phyloP scores from a whole-genome alignment of 2,329 filamentous ascomycete species.

The Aspergillus hiratsukae region DNA sequence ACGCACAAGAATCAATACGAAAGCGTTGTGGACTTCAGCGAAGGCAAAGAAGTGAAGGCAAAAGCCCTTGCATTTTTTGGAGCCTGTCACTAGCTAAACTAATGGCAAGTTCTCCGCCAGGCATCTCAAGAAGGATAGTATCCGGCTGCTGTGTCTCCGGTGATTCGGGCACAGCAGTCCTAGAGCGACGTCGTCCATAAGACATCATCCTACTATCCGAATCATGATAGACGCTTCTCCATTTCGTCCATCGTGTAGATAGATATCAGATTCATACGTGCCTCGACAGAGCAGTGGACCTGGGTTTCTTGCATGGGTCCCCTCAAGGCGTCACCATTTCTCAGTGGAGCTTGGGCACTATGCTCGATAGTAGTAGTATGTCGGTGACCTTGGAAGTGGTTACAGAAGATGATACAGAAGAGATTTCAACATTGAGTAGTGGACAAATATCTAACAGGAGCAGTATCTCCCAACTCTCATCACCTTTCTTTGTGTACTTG shows the following conservation, averaged over 20 bases:
- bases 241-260: not conserved
- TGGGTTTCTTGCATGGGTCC: not conserved
- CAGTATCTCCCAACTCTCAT: not conserved
- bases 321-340: constrained; percentile 12
- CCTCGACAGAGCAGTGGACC: not conserved
- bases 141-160: not conserved
- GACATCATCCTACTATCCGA: not conserved
- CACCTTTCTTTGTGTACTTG: not conserved
- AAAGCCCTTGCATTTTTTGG: too few relatives aligned
- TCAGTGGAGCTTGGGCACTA: constrained; percentile 3
- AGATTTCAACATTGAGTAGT: not conserved
- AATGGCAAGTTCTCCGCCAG: not conserved
- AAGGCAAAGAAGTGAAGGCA: too few relatives aligned
- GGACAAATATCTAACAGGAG: not conserved
- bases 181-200: not conserved
- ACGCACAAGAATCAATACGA: not conserved
- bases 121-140: not conserved
- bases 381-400: not conserved
- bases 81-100: too few relatives aligned
- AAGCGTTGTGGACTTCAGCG: not conserved
- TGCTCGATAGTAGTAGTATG: not conserved
- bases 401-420: not conserved
- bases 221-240: not conserved
- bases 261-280: not conserved
- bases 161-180: not conserved